Conservation (phyloP, 2,329 filamentous ascomycete genomes). For the Talaromyces pinophilus region DNA sequence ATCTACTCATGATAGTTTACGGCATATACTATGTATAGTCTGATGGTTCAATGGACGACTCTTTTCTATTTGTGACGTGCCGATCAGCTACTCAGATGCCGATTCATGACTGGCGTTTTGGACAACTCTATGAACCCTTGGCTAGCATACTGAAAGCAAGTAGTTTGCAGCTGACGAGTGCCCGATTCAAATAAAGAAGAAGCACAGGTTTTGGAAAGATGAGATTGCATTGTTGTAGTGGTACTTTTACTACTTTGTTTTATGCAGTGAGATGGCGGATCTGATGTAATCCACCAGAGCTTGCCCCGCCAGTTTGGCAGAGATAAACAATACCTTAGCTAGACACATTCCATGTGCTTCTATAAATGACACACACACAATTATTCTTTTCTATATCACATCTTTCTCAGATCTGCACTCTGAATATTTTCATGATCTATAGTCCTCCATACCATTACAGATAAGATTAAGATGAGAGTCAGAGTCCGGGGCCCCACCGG, state of each 20-base stretch:
- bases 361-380: not conserved
- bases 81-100: not conserved
- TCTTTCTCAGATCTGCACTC: no score
- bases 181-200: not conserved
- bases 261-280: not conserved
- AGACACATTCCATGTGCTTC: not conserved
- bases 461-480: constrained; percentile 61
- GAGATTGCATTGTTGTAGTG: no score
- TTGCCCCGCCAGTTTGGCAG: constrained; percentile 15
- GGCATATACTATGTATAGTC: not conserved
- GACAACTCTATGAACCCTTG: not conserved
- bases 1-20: not conserved
- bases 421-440: not conserved
- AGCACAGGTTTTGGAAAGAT: no score
- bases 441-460: not conserved
- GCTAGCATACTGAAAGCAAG: not conserved
- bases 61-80: not conserved
- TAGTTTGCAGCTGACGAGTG: not conserved
- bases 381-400: not conserved
- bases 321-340: not conserved
- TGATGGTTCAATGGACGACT: not conserved
- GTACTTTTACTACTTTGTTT: no score
- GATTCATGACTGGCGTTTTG: not conserved
- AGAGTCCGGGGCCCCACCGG: constrained; percentile 75
- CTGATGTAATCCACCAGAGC: constrained; percentile 7